Conservation (phyloP, 352 stramenopile species). For the Bremia lactucae region DNA sequence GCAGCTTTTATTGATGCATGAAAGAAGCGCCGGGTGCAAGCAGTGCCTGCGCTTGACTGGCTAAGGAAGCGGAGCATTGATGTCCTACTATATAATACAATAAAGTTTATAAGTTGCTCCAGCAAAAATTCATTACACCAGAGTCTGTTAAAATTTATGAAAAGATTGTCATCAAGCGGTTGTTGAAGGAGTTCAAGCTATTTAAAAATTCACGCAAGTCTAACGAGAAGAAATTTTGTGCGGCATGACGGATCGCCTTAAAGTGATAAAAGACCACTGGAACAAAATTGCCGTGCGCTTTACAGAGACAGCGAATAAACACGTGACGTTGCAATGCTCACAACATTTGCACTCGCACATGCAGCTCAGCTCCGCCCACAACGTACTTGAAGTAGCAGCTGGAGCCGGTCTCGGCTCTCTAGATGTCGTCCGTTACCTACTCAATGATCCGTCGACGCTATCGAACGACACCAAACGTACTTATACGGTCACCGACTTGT, state of each 20-base stretch:
- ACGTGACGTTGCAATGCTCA: constrained; percentile 37
- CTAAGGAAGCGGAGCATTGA: constrained; percentile 27
- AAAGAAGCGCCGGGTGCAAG: constrained; percentile 16
- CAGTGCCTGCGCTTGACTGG: constrained; percentile 4
- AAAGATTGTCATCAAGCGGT: no score
- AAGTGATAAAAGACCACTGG: constrained; percentile 19
- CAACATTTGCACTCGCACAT: constrained; percentile 35
- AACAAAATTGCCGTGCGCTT: constrained; percentile 27
- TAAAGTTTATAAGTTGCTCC: no score
- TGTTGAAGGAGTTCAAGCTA: background rate
- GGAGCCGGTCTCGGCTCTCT: constrained; percentile 36
- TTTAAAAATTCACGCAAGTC: background rate
- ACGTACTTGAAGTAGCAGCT: constrained; percentile 39
- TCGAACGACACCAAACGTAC: constrained; percentile 14
- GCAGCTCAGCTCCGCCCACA: constrained; percentile 28
- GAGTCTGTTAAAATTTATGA: no score
- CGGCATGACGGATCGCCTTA: constrained; percentile 9
- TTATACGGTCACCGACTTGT: constrained; percentile 33
- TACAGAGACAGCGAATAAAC: constrained; percentile 40
- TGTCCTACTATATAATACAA: no score
- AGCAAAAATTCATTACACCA: no score
- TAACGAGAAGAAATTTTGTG: no score
- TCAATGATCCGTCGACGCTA: constrained; percentile 9
- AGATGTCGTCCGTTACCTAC: constrained; percentile 21
- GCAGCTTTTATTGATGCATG: constrained; percentile 34